Conservation (phyloP, 164 flowering plant species). For the Warburgia ugandensis region DNA sequence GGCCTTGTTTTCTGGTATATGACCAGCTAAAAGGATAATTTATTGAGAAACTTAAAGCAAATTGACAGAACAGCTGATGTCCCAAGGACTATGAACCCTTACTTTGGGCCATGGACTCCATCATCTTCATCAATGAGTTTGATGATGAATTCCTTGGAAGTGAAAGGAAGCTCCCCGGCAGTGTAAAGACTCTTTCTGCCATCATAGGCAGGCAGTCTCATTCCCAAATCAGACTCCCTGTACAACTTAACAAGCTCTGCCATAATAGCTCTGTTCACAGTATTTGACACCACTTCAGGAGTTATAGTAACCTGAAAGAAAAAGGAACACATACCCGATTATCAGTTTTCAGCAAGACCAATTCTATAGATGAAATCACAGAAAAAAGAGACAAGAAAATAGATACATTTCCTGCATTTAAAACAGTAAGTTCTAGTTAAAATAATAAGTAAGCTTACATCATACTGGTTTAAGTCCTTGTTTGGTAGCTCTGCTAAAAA, state of each 20-base stretch:
- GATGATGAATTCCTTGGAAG: slow-evolving; percentile 61
- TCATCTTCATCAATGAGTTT: slow-evolving; percentile 71
- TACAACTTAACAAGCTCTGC: slow-evolving; percentile 71
- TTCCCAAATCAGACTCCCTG: slow-evolving; percentile 76
- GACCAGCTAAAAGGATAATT: too few relatives aligned
- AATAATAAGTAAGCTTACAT: slow-evolving; percentile 44
- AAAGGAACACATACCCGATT: slow-evolving; percentile 7
- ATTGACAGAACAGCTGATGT: too few relatives aligned
- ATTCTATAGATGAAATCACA: neutral
- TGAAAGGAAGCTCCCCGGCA: slow-evolving; percentile 92
- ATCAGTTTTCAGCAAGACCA: neutral
- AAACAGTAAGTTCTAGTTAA: neutral
- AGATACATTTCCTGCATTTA: neutral
- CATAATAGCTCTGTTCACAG: slow-evolving; percentile 67
- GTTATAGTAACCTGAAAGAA: slow-evolving; percentile 64
- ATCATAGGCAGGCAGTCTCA: slow-evolving; percentile 90
- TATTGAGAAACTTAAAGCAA: too few relatives aligned
- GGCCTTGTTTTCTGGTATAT: too few relatives aligned
- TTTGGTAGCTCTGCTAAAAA: slow-evolving; percentile 78
- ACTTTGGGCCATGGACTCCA: slow-evolving; percentile 62
- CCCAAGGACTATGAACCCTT: slow-evolving; percentile 18
- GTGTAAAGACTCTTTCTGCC: slow-evolving; percentile 89
- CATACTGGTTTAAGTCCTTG: slow-evolving; percentile 88
- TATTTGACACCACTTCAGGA: slow-evolving; percentile 76
- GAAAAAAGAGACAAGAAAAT: neutral